A percentile compares a stretch with the other conserved stretches of the same genome.
Conservation (phyloP, 805 yeast genomes). For the Cyberlindnera maritima region DNA sequence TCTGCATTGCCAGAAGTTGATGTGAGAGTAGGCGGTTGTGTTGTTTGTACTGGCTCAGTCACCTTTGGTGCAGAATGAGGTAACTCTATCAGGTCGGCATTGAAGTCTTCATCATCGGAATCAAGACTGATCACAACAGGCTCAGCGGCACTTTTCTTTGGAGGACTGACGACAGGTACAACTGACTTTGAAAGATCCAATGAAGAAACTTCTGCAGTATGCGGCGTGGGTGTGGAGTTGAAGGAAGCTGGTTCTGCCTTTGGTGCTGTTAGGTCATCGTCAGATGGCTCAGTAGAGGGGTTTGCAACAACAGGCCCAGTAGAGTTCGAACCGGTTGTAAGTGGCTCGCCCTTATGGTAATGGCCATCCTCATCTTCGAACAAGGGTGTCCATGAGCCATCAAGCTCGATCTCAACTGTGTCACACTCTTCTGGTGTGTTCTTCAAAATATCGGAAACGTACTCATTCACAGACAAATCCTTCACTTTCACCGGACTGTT, state of each 20-base stretch:
- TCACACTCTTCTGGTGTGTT: conserved; percentile 55
- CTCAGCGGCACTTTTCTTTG: not conserved
- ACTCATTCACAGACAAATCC: conserved; percentile 73
- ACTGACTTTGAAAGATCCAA: not conserved
- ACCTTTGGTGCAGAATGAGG: not conserved
- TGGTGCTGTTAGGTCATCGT: not conserved
- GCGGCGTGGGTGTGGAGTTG: not conserved
- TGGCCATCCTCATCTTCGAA: conserved; percentile 26
- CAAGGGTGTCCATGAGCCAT: conserved; percentile 69
- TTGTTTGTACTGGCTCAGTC: not conserved
- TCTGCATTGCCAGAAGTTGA: no score
- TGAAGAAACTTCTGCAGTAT: not conserved
- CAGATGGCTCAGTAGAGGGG: not conserved
- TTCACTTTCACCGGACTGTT: conserved; percentile 46
- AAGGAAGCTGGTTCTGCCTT: not conserved
- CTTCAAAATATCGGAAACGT: conserved; percentile 57
- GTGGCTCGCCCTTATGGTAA: conserved; percentile 4
- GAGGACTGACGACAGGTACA: not conserved
- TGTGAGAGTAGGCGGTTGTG: not conserved
- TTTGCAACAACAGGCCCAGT: not conserved
- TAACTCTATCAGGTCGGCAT: not conserved
- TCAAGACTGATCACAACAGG: conserved; percentile 20
- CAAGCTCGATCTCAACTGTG: conserved; percentile 60
- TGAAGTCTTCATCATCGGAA: conserved; percentile 19
- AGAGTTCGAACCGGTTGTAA: not conserved